Base-by-base conservation (phyloP, 2,329 filamentous ascomycete genomes). In the Pezicula neosporulosa region DNA sequence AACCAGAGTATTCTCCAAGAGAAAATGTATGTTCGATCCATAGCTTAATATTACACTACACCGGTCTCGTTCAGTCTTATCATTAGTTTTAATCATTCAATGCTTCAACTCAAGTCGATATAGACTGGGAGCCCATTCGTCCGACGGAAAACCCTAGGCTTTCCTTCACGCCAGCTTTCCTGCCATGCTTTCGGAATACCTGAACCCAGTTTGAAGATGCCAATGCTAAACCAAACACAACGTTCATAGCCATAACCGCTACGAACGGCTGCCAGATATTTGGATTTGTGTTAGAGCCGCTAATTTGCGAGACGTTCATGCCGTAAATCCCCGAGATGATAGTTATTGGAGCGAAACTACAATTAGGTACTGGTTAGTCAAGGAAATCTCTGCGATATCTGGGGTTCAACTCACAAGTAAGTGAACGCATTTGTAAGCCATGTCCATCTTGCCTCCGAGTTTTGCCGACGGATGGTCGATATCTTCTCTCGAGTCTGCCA, bases 181-280 rank as follows among this genome's bases (percentile, higher is more conserved):
- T 49, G 3, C 51, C 50, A 47, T 54, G 56, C 33, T 52, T 52
- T 10, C 36, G n/a, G 15, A 49, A 49, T 27, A 57, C 53, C 10
- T 55, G 53, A 4, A 59, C 27, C 57, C 56, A 60, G 27, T 51
- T 49, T 7, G 48, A 51, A 9, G 49, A 19, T 8, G 58, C 50
- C 18, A 59, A 48, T 1, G 47, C 49, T 3, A 55, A 24, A 3
- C 60, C 30, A 6, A 60, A 56, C 12, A 58, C 46, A 33, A 61
- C 47, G 41, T 60, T 60, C 18, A 60, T 39, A 3, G 51, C 49
- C 0, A 49, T 45, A 6, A 59, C 56, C 6, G 60, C 61, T 16
- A 62, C 63, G 41, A 66, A 63, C 35, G 61, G 62, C 47, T 63
- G 62, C 63, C 63, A 66, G 13, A 66, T 64, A 41, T 55, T 52